Evolutionary conservation across 1,284 basidiomycete genomes (phyloP), one percentile per base, ranked within the genome.

Genomic region (Leccinum insolens): DNA sequence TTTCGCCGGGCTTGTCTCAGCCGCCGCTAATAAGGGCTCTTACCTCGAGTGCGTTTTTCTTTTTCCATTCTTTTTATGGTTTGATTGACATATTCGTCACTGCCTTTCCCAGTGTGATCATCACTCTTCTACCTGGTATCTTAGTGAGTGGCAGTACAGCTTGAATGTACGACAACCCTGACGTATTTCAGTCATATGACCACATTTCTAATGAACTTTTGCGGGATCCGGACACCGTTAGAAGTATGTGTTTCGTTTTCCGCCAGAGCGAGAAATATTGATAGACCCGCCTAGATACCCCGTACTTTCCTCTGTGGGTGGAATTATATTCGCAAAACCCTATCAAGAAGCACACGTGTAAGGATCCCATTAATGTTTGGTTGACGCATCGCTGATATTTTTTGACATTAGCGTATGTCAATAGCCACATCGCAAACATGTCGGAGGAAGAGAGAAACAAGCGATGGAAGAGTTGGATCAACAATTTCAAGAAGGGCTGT

Each of bases 31-130:
- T 20, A 17, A 20, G 0, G 57, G 63, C 2, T 46, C 64, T 41
- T 70, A 70, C 67, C 70, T 70, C 1, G 69, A 69, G 70, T 70
- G 12, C 15, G 70, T 70, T 28, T 15, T 7, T 9, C 41, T 69
- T 59, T 15, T 20, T 15, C 37, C 28, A 7, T 31, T n/a, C 57
- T 34, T 60, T 60, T n/a, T 15, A 5, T 34, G 7, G 3, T 12
- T 15, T 49, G 8, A 28, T 12, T 66, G 25, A 69, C 7, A 4
- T 2, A 14, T 4, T 37, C 2, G 17, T 64, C 12, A 5, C 12
- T 17, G 15, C 22, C 0, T n/a, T 63, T 11, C 9, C 2, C 22
- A 70, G 69, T 28, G 28, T 69, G 12, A 70, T 71, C n/a, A 66
- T 71, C 20, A 34, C 64, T 34, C 61, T 70, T 37, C 20, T 69